Evolutionary conservation across 371 early-diverging fungal species (phyloP).

Genomic region (Zopfochytrium polystomum): DNA sequence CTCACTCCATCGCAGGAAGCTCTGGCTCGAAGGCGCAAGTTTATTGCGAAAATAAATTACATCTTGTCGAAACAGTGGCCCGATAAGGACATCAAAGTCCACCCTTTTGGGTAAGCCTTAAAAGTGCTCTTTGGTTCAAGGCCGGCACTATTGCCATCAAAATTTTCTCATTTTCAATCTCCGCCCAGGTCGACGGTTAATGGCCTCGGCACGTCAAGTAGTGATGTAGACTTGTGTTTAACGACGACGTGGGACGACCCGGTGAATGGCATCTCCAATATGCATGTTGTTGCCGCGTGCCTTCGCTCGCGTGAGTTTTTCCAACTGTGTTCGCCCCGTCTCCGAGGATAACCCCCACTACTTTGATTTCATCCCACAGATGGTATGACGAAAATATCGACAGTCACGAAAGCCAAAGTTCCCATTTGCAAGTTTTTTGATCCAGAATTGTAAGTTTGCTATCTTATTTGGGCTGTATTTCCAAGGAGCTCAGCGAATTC

Average conservation of each 20-base stretch:
- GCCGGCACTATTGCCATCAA: no score
- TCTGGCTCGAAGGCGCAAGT: conserved; percentile 15
- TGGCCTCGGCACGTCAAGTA: conserved; percentile 37
- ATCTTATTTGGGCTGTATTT: not conserved
- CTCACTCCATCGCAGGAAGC: conserved; percentile 22
- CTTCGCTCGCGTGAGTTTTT: conserved; percentile 37
- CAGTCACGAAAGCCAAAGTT: conserved; percentile 51
- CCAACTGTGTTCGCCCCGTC: no score
- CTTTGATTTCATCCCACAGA: conserved; percentile 31
- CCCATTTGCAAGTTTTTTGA: conserved; percentile 69
- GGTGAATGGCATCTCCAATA: conserved; percentile 35
- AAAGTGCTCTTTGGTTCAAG: no score
- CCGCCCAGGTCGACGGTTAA: conserved; percentile 41
- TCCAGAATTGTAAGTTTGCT: conserved; percentile 44
- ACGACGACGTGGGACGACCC: conserved; percentile 44
- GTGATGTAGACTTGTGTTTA: conserved; percentile 45
- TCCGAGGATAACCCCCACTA: no score
- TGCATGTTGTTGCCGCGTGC: conserved; percentile 35
- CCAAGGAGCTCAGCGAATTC: not conserved
- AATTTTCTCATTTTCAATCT: no score
- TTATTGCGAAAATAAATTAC: conserved; percentile 36
- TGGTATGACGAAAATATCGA: conserved; percentile 40
- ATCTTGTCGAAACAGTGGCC: conserved; percentile 41
- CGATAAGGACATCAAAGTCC: conserved; percentile 32
- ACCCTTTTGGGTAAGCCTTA: conserved; percentile 45